Base-by-base conservation (phyloP, 139 green algal genomes). In the Pleodorina starrii region DNA sequence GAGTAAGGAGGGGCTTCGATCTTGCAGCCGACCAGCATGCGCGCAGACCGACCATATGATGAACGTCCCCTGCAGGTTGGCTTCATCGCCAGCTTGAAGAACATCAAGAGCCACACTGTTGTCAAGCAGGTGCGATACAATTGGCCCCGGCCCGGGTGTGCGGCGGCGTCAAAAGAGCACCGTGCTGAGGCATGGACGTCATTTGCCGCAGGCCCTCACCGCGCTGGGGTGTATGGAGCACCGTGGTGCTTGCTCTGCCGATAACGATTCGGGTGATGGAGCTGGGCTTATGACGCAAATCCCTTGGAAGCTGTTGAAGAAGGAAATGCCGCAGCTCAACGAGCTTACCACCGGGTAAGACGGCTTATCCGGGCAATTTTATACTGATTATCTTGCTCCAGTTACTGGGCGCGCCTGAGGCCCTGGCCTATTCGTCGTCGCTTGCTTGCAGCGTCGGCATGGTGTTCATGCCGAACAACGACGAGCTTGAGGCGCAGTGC, bases 201-300 rank as follows among this genome's bases (percentile, higher is more conserved):
- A n/a, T 43, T 21, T 21, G 85, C 17, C 16, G 44, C 92, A 99
- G 97, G 97, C 98, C 0, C 91, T 99, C 29, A 94, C 83, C 0
- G 98, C 97, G 5, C 94, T 99, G 48, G 97, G 97, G 2, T 99
- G 98, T 94, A 99, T 99, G 98, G 98, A 99, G 95, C 98, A 99
- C 93, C 96, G 98, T 46, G 98, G 98, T 14, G 98, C 97, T 10
- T 99, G 98, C 93, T 98, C 96, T 29, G 97, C 98, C 1, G 98
- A 99, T 75, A 91, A 99, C 84, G 95, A 98, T 86, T 99, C 98
- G 4, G 98, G 98, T 38, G 98, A 99, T 91, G 98, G 98, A 50
- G 96, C 98, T 1, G 98, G 98, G 25, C 83, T 99, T n/a, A 99
- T 99, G 98, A 98, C 96, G 7, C 92, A 98, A 88, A 96, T 99